Evolutionary conservation across 73 alveolate species (phyloP), one percentile per base, ranked within the genome.

Genomic region (Paramecium pentaurelia): DNA sequence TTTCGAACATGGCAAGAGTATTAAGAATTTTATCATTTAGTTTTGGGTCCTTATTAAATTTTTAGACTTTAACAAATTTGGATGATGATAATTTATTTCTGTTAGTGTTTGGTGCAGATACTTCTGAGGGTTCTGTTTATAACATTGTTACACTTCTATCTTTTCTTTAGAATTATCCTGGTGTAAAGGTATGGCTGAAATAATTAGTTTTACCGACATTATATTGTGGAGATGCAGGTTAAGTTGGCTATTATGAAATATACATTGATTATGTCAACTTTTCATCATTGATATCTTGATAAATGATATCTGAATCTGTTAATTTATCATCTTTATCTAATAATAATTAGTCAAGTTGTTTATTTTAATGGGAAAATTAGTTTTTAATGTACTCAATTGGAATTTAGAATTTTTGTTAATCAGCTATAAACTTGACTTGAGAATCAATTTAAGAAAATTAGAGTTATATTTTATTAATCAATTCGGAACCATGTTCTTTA

Each of bases 201-300:
- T 2, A 64, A 27, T 16, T 64, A 28, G 6, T 34, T 73, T 73
- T 73, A 1, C 42, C 84, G 0, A 73, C 34, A 73, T 73, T 40
- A 73, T 73, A 73, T 73, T 34, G 8, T 2, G 87, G 68, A 3
- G 87, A 37, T 2, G 87, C 47, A n/a, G 87, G 87, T 73, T 73
- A 14, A 0, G 87, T 73, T 12, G 87, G 87, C 2, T 73, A 73
- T 73, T 73, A 38, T 8, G 87, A 73, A 64, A 25, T 32, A 1
- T 64, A 64, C 42, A 32, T 64, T 0, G 54, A 64, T 64, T 64
- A 27, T 14, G 84, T 64, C 3, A 64, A 32, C 28, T 64, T 64
- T 12, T 64, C 84, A 64, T 30, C 84, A 28, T 64, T 64, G 11
- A 64, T 11, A 64, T 64, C 54, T 5, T 64, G 7, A 64, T 64